Conservation (phyloP, 768 basidiomycete species). For the Hortiboletus flavorubellus region DNA sequence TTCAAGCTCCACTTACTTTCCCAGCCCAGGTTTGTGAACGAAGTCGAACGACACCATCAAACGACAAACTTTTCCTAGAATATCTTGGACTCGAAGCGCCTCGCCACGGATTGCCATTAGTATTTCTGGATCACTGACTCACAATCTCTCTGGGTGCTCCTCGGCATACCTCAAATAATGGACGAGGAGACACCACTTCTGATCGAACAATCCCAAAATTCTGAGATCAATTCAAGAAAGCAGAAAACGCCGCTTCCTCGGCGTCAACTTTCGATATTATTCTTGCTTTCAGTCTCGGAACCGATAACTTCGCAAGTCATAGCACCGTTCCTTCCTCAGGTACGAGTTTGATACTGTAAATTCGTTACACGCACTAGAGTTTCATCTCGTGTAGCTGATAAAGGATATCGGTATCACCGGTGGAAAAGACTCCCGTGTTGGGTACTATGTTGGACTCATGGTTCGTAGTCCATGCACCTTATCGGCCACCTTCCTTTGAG, state of each 20-base stretch:
- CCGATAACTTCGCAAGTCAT: slow-evolving; percentile 73
- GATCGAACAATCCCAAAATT: slow-evolving; percentile 10
- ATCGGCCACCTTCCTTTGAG: not conserved
- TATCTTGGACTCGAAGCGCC: not conserved
- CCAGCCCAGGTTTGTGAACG: not conserved
- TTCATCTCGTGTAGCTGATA: slow-evolving; percentile 18
- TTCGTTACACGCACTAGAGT: not conserved
- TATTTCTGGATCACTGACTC: not conserved
- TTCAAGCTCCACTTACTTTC: not conserved
- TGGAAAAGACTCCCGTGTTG: slow-evolving; percentile 43
- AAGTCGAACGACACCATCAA: too few species aligned
- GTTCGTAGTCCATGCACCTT: slow-evolving; percentile 28
- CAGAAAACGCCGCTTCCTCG: slow-evolving; percentile 58
- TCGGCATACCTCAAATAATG: slow-evolving; percentile 11
- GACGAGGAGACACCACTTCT: slow-evolving; percentile 67
- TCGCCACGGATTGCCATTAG: not conserved
- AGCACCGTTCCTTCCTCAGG: slow-evolving; percentile 66
- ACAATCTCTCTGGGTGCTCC: not conserved
- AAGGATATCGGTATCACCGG: slow-evolving; percentile 36
- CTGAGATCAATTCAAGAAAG: not conserved
- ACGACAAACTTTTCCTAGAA: too few species aligned
- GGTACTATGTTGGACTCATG: slow-evolving; percentile 48
- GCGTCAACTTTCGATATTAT: slow-evolving; percentile 63
- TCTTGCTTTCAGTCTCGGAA: slow-evolving; percentile 72
- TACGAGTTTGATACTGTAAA: slow-evolving; percentile 24